These are phyloP conservation scores for Cladosporium halotolerans DNA, from an alignment of 2,329 filamentous ascomycete species.

Conservation along the genomic window DNA sequence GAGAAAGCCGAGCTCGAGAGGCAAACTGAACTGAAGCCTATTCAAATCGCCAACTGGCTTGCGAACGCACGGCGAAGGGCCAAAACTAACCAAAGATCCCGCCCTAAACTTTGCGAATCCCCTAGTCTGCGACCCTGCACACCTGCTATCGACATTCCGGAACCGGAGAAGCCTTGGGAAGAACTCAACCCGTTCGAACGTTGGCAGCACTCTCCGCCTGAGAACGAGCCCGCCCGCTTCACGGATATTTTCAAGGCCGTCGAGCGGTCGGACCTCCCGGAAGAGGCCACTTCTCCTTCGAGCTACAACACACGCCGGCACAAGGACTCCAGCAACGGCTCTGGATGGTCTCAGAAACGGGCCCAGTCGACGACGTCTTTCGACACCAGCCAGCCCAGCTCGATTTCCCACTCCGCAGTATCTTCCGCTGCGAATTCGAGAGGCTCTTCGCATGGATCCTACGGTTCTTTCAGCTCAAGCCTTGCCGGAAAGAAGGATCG, in stretches of 20 bases:
- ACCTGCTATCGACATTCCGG: conserved; percentile 67
- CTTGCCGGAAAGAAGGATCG: conserved; percentile 52
- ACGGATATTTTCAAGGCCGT: conserved; percentile 60
- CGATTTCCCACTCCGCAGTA: conserved; percentile 31
- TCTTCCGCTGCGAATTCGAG: conserved; percentile 48
- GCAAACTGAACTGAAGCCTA: conserved; percentile 72
- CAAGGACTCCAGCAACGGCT: conserved; percentile 46
- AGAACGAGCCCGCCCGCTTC: conserved; percentile 61
- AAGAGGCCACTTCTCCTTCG: conserved; percentile 26
- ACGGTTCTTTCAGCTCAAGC: conserved; percentile 43
- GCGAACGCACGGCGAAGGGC: conserved; percentile 80
- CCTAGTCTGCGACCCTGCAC: conserved; percentile 59
- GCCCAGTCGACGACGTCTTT: conserved; percentile 50
- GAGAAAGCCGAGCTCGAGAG: conserved; percentile 75
- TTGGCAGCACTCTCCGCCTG: conserved; percentile 64
- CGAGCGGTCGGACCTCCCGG: conserved; percentile 27
- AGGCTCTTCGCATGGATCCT: conserved; percentile 51
- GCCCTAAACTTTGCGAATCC: conserved; percentile 39
- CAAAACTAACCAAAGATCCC: conserved; percentile 63
- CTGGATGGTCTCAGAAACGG: conserved; percentile 46
- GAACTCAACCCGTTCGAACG: conserved; percentile 60
- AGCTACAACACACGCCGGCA: conserved; percentile 33
- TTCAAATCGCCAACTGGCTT: conserved; percentile 86
- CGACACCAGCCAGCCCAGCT: conserved; percentile 38
- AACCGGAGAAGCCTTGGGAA: conserved; percentile 32